Conservation (phyloP, 2,329 filamentous ascomycete species). For the Decorospora gaudefroyi region DNA sequence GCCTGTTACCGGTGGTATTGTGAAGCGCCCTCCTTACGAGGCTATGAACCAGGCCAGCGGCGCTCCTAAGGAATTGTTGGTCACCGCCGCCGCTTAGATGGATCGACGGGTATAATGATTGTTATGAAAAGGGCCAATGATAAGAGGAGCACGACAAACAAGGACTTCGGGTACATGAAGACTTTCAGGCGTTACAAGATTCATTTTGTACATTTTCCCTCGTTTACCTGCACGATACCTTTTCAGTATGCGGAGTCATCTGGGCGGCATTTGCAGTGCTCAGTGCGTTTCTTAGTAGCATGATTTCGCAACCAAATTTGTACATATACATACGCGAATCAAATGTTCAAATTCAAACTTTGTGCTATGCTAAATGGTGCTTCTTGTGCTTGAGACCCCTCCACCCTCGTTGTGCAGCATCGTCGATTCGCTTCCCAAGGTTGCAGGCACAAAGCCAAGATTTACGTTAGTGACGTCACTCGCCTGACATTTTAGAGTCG, state of each 20-base stretch:
- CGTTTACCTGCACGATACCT: constrained; percentile 46
- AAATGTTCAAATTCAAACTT: not conserved
- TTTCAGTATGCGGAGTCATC: constrained; percentile 41
- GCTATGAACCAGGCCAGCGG: constrained; percentile 57
- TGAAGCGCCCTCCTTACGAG: constrained; percentile 79
- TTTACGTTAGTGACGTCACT: constrained; percentile 14
- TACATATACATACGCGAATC: constrained; percentile 27
- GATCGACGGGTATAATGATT: constrained; percentile 10
- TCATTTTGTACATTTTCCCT: constrained; percentile 26
- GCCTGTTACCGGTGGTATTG: constrained; percentile 89
- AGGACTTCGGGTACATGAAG: constrained; percentile 10
- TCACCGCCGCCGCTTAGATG: constrained; percentile 44
- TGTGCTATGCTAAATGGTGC: not conserved
- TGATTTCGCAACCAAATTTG: constrained; percentile 24
- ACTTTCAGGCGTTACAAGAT: constrained; percentile 17
- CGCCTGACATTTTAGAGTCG: constrained; percentile 4
- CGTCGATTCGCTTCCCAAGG: constrained; percentile 3
- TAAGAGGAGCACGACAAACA: constrained; percentile 8
- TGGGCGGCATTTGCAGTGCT: constrained; percentile 42
- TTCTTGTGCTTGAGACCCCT: not conserved
- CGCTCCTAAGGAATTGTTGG: constrained; percentile 47
- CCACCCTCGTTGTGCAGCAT: not conserved
- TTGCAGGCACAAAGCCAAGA: constrained; percentile 11
- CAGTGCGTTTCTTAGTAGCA: constrained; percentile 13
- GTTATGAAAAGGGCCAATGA: constrained; percentile 5